phyloP scores from a whole-genome alignment of 345 rosid genomes.

The Populus deltoides region DNA sequence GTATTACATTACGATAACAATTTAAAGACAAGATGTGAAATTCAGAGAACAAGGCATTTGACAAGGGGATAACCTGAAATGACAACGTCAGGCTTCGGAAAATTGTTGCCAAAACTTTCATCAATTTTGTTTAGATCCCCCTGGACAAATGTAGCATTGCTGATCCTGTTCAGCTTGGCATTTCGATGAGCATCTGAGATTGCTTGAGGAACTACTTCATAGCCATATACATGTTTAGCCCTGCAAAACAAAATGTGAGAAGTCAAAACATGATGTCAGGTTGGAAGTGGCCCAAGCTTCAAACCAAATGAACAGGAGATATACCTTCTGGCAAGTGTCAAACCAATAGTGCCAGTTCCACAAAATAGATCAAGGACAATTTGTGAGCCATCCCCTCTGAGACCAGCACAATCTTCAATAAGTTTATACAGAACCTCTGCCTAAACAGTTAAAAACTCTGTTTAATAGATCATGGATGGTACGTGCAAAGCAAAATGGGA shows the following conservation, averaged over 20 bases:
- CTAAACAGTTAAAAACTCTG: conserved; percentile 35
- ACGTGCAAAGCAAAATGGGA: not conserved
- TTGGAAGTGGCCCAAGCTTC: not conserved
- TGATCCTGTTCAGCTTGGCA: conserved; percentile 73
- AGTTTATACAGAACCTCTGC: conserved; percentile 90
- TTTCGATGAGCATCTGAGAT: conserved; percentile 67
- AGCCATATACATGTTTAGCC: conserved; percentile 83
- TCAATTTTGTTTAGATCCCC: conserved; percentile 94
- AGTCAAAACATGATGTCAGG: not conserved
- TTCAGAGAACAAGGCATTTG: conserved; percentile 3
- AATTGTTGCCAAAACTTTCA: conserved; percentile 69
- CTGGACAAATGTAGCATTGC: conserved; percentile 77
- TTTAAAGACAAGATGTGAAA: not conserved
- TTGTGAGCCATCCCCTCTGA: conserved; percentile 88
- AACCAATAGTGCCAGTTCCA: conserved; percentile 94
- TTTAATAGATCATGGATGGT: conserved; percentile 6
- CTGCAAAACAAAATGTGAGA: conserved; percentile 28
- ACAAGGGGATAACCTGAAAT: conserved; percentile 57
- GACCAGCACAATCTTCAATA: conserved; percentile 76
- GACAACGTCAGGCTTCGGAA: conserved; percentile 80
- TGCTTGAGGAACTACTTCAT: conserved; percentile 92
- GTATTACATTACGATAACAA: not conserved
- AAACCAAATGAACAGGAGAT: conserved; percentile 11
- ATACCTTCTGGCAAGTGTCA: conserved; percentile 82
- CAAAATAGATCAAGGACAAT: conserved; percentile 89